Evolutionary conservation across 108 stramenopile genomes (phyloP), one percentile per base, ranked within the genome.

Genomic region (Aurantiochytrium sp.): DNA sequence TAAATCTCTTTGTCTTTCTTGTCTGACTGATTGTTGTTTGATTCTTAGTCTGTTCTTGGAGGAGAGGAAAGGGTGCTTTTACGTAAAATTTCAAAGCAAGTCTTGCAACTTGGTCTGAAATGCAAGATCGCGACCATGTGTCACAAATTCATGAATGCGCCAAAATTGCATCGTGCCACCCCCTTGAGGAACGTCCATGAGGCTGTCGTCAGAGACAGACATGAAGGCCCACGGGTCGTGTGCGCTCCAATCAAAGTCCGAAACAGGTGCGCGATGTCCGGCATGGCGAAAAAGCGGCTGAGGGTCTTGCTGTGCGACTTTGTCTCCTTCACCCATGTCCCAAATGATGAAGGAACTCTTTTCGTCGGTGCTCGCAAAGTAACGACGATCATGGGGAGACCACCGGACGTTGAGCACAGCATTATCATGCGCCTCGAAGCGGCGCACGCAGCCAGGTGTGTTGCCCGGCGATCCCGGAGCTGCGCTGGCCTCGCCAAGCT

Each of bases 111-210:
- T 57, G 14, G 44, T 23, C 25, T 25, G 76, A 83, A 21, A 83
- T 12, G 19, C 6, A 12, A 3, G 5, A 6, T 83, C 76, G 19
- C 28, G 3, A 12, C 49, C 51, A 18, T 23, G 45, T 23, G 76
- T 53, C 45, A 83, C n/a, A 35, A 83, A 28, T 12, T 83, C 76
- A 4, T n/a, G 51, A 16, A 83, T 23, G 1, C 76, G 76, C 76
- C 76, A 83, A 45, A 25, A 47, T 83, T 83, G 76, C 51, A 83
- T 47, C 44, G 76, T 83, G 25, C 76, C 76, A 12, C 76, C 76
- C n/a, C 64, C 64, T 18, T 69, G 8, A 18, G 64, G 64, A 42
- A 6, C n/a, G 16, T 53, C 76, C 49, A 53, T 83, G 49, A 53
- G 76, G 12, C 76, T 53, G 51, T 83, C 76, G 28, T 83, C 76